Percentiles rank a stretch among this genome's conserved stretches.
These are phyloP conservation scores for Penicillium samsonianum DNA, from an alignment of 495 filamentous ascomycete genomes.

Conservation along the genomic window DNA sequence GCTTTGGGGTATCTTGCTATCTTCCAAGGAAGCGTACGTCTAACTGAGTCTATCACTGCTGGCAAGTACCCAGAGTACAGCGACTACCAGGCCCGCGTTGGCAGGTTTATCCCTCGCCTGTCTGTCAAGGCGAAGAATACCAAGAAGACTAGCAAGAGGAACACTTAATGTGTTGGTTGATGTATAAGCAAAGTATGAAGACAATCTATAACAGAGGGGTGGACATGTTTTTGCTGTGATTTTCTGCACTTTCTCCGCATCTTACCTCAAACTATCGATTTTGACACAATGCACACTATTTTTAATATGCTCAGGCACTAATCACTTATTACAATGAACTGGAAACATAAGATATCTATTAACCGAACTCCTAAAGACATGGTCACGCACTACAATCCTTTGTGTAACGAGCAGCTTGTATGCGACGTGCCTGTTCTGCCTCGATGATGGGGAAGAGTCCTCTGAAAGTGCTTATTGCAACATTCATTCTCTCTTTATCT, in stretches of 20 bases:
- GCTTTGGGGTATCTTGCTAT: slow-evolving; percentile 67
- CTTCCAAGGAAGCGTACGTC: slow-evolving; percentile 84
- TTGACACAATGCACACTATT: background rate
- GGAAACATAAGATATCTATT: background rate
- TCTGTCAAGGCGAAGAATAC: slow-evolving; percentile 43
- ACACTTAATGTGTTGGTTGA: slow-evolving; percentile 18
- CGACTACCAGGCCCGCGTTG: slow-evolving; percentile 79
- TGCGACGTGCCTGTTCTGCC: slow-evolving; percentile 2
- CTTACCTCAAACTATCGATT: slow-evolving; percentile 1
- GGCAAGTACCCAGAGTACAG: slow-evolving; percentile 87
- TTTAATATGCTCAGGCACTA: background rate
- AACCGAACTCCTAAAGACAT: background rate
- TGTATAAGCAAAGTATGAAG: slow-evolving; percentile 9
- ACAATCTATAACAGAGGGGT: slow-evolving; percentile 2
- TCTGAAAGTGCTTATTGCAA: background rate
- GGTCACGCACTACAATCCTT: background rate
- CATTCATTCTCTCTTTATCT: background rate
- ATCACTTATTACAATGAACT: background rate
- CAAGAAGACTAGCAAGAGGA: slow-evolving; percentile 31
- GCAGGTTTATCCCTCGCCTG: slow-evolving; percentile 74
- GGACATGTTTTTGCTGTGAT: background rate
- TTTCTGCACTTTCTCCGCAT: background rate
- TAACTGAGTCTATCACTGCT: slow-evolving; percentile 80
- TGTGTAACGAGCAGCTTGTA: slow-evolving; percentile 7
- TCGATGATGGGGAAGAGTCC: slow-evolving; percentile 2